Evolutionary conservation across 768 basidiomycete genomes (phyloP).

Genomic region (Coprinopsis strossmayeri): DNA sequence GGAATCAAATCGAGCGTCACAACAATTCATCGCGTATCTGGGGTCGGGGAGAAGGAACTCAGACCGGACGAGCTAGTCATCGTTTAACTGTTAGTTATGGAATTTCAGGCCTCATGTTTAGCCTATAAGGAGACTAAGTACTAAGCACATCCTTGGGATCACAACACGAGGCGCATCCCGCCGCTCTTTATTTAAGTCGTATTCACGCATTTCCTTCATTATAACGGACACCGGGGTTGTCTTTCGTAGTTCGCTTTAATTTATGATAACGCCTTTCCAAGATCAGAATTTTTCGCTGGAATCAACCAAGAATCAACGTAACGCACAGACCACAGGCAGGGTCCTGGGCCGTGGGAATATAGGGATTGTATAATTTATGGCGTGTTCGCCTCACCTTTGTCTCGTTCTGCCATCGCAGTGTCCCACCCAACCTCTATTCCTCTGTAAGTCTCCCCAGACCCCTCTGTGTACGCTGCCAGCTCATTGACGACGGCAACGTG

Average conservation of each 20-base stretch:
- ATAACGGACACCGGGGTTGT: no score
- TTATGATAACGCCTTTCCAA: no score
- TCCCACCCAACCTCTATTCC: conserved; percentile 17
- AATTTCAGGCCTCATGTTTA: no score
- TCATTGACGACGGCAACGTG: conserved; percentile 15
- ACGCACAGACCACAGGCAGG: conserved; percentile 40
- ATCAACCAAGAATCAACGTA: neutral
- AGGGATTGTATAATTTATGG: conserved; percentile 31
- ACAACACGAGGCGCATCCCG: no score
- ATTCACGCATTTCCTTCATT: no score
- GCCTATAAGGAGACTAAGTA: no score
- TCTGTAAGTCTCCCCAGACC: conserved; percentile 26
- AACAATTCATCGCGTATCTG: conserved; percentile 11
- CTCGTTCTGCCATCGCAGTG: conserved; percentile 40
- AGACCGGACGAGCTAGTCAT: no score
- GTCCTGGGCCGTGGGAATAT: conserved; percentile 34
- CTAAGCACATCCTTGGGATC: no score
- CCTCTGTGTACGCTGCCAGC: conserved; percentile 13
- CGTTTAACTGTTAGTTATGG: no score
- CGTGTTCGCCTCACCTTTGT: conserved; percentile 38
- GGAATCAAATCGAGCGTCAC: conserved; percentile 23
- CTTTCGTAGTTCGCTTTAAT: no score
- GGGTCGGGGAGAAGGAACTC: neutral
- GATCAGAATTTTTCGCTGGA: neutral
- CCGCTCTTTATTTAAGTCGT: no score